Evolutionary conservation across 768 basidiomycete species (phyloP), one percentile per base, ranked within the genome.

Genomic region (Suillus subluteus): DNA sequence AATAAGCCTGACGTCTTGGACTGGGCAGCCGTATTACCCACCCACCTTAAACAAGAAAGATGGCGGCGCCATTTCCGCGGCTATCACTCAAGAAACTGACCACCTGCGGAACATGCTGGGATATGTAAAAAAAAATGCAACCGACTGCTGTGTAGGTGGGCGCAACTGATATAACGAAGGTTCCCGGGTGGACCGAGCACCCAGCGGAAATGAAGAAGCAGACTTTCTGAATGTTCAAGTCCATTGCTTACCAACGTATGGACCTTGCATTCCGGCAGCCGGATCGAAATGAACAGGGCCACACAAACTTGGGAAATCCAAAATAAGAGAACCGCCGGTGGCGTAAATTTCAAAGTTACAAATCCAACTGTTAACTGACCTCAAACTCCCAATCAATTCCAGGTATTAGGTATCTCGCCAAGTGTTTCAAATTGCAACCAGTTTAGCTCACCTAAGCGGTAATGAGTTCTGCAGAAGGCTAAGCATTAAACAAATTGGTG

Each of bases 361-460:
- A 41, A 9, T 9, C 23, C 6, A 26, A 18, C 23, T 26, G 26
- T 26, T 26, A 59, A 40, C 23, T 40, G 38, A 41, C 58, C 58
- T 41, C 40, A 59, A 40, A 18, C 58, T 18, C 40, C 15, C 38
- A 23, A 41, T 18, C 16, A 18, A 59, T 59, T 11, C 26, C 26
- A 40, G 16, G 38, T 26, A 26, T 59, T 5, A 59, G 58, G 41
- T 41, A 59, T 41, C 16, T 41, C 40, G 26, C 26, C 9, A 59
- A 41, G 8, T 30, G 26, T 26, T 18, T 59, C 26, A 40, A 56
- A 56, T 56, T 56, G 35, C 35, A 35, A 21, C 18, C 16, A 18
- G 40, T 30, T 40, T 41, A 41, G 58, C 58, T 59, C 40, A 59
- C 58, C 58, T 41, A 59, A 9, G 26, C 58, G 58, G 58, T 59